Conservation (phyloP, 164 flowering plant species). For the Chloranthus sessilifolius region DNA sequence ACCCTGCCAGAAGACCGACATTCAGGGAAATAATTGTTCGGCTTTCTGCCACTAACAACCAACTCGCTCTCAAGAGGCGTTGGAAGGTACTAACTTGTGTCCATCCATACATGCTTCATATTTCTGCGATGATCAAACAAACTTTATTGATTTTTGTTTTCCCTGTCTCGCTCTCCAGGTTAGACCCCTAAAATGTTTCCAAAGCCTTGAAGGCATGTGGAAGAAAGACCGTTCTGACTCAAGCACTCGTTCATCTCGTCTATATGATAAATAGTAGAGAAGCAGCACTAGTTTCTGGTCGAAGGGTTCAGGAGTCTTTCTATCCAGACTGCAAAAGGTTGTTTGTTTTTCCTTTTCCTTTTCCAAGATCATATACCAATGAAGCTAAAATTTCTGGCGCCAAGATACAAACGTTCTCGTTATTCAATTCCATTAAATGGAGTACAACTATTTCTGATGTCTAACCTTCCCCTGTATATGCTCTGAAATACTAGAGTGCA, state of each 20-base stretch:
- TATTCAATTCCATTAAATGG: too few species aligned
- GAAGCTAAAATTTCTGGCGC: too few species aligned
- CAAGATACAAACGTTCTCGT: too few species aligned
- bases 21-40: constrained; percentile 63
- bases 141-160: neutral
- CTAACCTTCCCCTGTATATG: too few species aligned
- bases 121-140: neutral
- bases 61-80: constrained; percentile 39
- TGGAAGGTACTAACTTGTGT: constrained; percentile 61
- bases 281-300: too few species aligned
- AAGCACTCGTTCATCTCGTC: constrained; percentile 50
- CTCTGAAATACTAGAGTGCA: too few species aligned
- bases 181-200: constrained; percentile 62
- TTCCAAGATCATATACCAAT: too few species aligned
- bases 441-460: too few species aligned
- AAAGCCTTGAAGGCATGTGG: constrained; percentile 46
- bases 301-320: too few species aligned
- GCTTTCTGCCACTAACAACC: constrained; percentile 50
- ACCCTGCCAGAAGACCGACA: constrained; percentile 72
- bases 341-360: too few species aligned
- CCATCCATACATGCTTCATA: neutral
- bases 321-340: too few species aligned
- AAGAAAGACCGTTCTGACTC: constrained; percentile 44
- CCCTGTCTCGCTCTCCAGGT: constrained; percentile 35
- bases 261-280: too few species aligned